Conservation (phyloP, 2,329 filamentous ascomycete genomes). For the Hymenoscyphus occultus region DNA sequence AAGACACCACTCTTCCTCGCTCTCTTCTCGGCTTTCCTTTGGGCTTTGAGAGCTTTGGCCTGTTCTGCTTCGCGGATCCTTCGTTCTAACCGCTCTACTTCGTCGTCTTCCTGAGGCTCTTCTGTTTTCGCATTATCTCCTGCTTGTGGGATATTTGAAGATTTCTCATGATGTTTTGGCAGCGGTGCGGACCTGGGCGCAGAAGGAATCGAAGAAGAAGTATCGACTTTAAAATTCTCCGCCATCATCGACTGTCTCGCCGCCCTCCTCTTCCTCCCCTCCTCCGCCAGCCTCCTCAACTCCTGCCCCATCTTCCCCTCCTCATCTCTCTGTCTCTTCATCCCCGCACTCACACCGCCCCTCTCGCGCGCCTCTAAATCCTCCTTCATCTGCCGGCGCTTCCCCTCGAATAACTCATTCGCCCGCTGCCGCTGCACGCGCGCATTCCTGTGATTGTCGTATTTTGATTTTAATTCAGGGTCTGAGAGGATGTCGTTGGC, state of each 20-base stretch:
- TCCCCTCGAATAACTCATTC: conserved; percentile 69
- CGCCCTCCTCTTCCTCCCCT: conserved; percentile 48
- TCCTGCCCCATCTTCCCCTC: conserved; percentile 49
- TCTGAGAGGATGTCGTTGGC: conserved; percentile 83
- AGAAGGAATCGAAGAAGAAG: conserved; percentile 24
- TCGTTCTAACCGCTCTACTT: conserved; percentile 38
- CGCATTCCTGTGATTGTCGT: conserved; percentile 74
- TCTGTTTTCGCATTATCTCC: conserved; percentile 11
- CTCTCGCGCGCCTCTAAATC: conserved; percentile 79
- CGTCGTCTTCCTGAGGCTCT: conserved; percentile 39
- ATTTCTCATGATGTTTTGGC: background rate
- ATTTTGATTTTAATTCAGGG: conserved; percentile 66
- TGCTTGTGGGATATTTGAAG: conserved; percentile 13
- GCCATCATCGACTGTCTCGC: conserved; percentile 45
- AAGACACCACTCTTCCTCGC: conserved; percentile 39
- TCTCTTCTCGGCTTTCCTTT: conserved; percentile 37
- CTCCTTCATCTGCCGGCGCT: conserved; percentile 74
- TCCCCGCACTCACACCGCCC: conserved; percentile 47
- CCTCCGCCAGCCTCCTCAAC: conserved; percentile 50
- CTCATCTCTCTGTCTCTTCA: conserved; percentile 56
- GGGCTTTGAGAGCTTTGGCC: conserved; percentile 40
- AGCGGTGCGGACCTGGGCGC: conserved; percentile 12
- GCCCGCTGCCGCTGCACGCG: conserved; percentile 66
- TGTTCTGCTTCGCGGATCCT: conserved; percentile 23
- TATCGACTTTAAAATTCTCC: conserved; percentile 21